phyloP scores from a whole-genome alignment of 2,329 filamentous ascomycete genomes.

The Tolypocladium inflatum region DNA sequence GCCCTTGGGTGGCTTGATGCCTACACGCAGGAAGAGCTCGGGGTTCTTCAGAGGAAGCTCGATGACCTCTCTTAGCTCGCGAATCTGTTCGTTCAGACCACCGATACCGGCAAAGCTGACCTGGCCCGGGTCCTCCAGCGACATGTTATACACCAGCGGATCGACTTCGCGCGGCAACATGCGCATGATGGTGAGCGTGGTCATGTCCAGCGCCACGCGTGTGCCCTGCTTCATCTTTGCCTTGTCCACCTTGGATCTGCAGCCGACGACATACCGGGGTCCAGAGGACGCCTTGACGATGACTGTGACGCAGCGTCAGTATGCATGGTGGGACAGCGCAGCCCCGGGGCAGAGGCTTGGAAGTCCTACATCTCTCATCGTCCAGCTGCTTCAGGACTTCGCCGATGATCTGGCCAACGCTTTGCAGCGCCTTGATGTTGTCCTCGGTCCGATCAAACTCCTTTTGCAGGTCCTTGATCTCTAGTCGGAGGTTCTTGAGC shows the following conservation, averaged over 20 bases:
- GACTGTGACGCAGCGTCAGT: constrained; percentile 43
- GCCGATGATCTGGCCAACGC: constrained; percentile 97
- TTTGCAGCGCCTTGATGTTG: constrained; percentile 98
- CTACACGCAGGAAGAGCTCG: constrained; percentile 90
- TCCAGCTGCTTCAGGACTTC: constrained; percentile 98
- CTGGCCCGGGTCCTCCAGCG: constrained; percentile 91
- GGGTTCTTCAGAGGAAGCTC: constrained; percentile 98
- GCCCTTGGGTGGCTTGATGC: constrained; percentile 98
- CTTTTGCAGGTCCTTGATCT: constrained; percentile 90
- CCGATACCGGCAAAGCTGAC: constrained; percentile 97
- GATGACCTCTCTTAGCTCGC: constrained; percentile 94
- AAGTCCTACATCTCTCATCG: constrained; percentile 82
- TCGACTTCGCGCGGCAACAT: constrained; percentile 99
- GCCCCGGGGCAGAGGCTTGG: background rate
- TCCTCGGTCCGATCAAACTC: constrained; percentile 97
- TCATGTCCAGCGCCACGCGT: constrained; percentile 97
- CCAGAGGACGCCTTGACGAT: constrained; percentile 98
- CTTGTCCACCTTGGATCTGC: constrained; percentile 97
- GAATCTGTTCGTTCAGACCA: constrained; percentile 95
- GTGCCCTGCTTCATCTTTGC: constrained; percentile 96
- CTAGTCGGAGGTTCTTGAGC: constrained; percentile 84
- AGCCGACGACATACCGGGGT: constrained; percentile 95
- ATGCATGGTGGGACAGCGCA: background rate
- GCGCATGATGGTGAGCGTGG: constrained; percentile 98
- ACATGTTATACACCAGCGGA: constrained; percentile 99